Evolutionary conservation across 2,329 filamentous ascomycete genomes (phyloP).

Genomic region (Fonsecaea pugnacius): DNA sequence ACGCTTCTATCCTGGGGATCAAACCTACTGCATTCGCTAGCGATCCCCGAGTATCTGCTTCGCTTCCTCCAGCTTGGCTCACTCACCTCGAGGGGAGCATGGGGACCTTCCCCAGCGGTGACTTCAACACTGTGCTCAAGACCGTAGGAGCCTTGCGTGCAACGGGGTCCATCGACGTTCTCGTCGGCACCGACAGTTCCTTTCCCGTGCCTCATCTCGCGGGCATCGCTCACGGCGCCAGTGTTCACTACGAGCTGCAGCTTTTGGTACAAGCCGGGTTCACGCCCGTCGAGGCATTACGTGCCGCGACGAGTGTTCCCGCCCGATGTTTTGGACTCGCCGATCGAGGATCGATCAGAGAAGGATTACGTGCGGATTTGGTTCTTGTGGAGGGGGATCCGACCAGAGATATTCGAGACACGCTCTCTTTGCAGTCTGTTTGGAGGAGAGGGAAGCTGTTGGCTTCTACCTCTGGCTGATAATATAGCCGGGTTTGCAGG

Average conservation of each 20-base stretch:
- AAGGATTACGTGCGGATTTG: conserved; percentile 1
- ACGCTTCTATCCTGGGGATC: neutral
- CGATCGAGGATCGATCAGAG: conserved; percentile 1
- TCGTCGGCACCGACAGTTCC: conserved; percentile 8
- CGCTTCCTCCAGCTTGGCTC: neutral
- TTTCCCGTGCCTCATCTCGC: neutral
- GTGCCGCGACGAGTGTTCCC: neutral
- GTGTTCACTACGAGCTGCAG: conserved; percentile 7
- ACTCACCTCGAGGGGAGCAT: neutral
- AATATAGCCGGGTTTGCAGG: neutral
- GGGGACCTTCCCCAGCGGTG: neutral
- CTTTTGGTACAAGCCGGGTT: conserved; percentile 8
- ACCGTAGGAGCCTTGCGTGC: neutral
- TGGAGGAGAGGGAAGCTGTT: neutral
- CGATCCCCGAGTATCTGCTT: neutral
- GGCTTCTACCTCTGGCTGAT: neutral
- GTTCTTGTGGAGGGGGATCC: neutral
- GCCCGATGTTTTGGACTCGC: neutral
- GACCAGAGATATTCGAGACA: neutral
- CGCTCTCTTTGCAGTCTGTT: neutral
- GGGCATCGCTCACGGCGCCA: neutral
- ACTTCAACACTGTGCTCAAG: neutral
- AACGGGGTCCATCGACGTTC: neutral
- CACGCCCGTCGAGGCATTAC: neutral
- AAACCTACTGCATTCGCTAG: neutral